Evolutionary conservation across 2,329 filamentous ascomycete genomes (phyloP), one percentile per base, ranked within the genome.

Genomic region (Xylaria sp.): DNA sequence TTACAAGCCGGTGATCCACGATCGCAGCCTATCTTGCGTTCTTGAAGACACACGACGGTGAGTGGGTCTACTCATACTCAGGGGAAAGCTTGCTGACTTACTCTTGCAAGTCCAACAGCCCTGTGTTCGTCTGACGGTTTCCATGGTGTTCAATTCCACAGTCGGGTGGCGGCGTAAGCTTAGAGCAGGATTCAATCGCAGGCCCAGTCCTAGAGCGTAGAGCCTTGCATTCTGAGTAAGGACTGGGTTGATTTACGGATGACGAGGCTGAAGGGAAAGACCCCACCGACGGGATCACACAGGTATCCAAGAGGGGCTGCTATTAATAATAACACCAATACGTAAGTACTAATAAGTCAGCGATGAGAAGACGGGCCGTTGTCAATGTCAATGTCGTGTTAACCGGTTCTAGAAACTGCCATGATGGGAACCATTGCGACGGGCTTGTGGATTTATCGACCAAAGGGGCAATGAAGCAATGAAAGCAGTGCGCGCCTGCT

Each of bases 21-120:
- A 74, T 85, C 84, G 69, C 84, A 85, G 54, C 83, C 83, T 67
- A 85, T 82, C 73, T 85, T 85, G 65, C 83, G 82, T 69, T 80
- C 83, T 85, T 74, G 50, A 63, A 37, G 28, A 65, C 41, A 75
- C 66, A 70, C 54, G 65, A 46, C 59, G 52, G 69, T 69, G 71
- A 66, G 63, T 63, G 66, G 60, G 62, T 67, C 61, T 67, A 50
- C 23, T 66, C 15, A 20, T 23, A 46, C 4, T 52, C 18, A 50
- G 44, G 59, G 54, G 66, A 50, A 50, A 54, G 57, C 54, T 67
- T 59, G 75, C 78, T 78, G 75, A 82, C 81, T 78, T 76, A 83
- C 81, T 78, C 78, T 82, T 83, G 75, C 81, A 83, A 34, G 81
- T 83, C 82, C 81, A 83, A 66, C 81, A 83, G 68, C 80, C 80